A percentile compares a stretch with the other conserved stretches of the same genome.
These are phyloP conservation scores for Leishmania amazonensis DNA, from an alignment of 208 protist genomes.

Conservation along the genomic window DNA sequence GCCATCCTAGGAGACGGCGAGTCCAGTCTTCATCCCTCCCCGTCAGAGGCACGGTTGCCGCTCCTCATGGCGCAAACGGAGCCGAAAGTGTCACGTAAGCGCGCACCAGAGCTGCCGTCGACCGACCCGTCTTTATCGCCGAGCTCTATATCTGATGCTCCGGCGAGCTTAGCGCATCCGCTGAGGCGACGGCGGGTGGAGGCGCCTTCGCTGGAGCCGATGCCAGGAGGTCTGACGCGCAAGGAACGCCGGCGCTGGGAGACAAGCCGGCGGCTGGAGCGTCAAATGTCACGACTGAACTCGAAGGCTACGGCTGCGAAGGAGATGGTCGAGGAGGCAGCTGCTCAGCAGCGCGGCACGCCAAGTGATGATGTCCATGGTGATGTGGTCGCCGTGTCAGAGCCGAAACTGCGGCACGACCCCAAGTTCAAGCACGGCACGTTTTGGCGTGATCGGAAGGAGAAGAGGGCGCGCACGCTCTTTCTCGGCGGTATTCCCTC, in stretches of 20 bases:
- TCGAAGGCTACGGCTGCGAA: constrained; percentile 8
- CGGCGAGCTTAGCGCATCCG: neutral
- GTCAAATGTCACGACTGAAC: constrained; percentile 55
- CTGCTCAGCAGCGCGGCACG: constrained; percentile 6
- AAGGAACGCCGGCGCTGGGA: constrained; percentile 67
- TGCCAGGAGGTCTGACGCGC: constrained; percentile 44
- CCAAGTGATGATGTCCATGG: neutral
- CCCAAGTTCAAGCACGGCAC: constrained; percentile 85
- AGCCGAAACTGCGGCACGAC: constrained; percentile 64
- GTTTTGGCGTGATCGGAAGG: constrained; percentile 85
- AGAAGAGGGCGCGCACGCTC: constrained; percentile 70
- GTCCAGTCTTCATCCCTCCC: neutral
- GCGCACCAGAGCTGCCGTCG: neutral
- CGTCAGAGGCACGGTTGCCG: neutral
- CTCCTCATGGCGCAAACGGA: neutral
- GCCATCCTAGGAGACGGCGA: neutral
- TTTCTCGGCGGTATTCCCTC: constrained; percentile 84
- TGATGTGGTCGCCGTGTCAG: neutral
- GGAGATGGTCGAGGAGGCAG: constrained; percentile 23
- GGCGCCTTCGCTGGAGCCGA: constrained; percentile 9
- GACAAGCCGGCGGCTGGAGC: constrained; percentile 58
- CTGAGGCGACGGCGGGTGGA: constrained; percentile 18
- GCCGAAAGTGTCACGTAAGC: constrained; percentile 4
- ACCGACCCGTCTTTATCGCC: neutral
- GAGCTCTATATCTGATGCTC: neutral